Base-by-base conservation (phyloP, 768 basidiomycete species). In the Tulasnella sp. region DNA sequence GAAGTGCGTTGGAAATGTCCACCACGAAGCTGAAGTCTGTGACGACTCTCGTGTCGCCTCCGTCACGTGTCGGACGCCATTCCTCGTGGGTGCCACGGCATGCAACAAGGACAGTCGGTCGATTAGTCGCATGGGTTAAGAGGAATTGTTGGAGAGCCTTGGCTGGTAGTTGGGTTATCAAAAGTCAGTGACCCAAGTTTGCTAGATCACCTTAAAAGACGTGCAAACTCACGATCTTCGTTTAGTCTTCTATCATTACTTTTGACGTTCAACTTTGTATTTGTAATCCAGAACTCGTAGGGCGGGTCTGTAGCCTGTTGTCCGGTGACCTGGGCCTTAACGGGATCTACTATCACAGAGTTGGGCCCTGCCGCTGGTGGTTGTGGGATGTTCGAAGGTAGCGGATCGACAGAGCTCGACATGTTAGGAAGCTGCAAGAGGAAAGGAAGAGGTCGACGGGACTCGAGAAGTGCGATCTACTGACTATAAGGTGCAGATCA, bases 81-180 rank as follows among this genome's bases (percentile, higher is more conserved):
- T 91, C 89, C 2, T 78, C 74, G 76, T 90, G 90, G 0, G 83
- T 82, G 11, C 90, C 90, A 14, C 79, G 79, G 74, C 84, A 83
- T 44, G 82, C 84, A 3, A 90, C 77, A 41, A 80, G 78, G 73
- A 84, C 80, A 26, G 73, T 78, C 3, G 89, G 89, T 1, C 80
- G 81, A 3, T 75, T 78, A 41, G 76, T 77, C 1, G 88, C 83
- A 67, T 89, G 86, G 3, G 83, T 82, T n/a, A 90, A 83, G n/a
- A 92, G 80, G 79, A 91, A 92, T 70, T 89, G 86, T 77, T 90
- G 90, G 29, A 92, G 83, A 0, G 88, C 87, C 76, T 89, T 88
- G 44, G 89, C 89, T 89, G 32, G 1, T 5, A 8, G 67, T 1
- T 14, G 22, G 7, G 11, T 14, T 12, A 59, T n/a, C n/a, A 32